Base-by-base conservation (phyloP, 495 filamentous ascomycete species). In the Talaromyces adpressus region DNA sequence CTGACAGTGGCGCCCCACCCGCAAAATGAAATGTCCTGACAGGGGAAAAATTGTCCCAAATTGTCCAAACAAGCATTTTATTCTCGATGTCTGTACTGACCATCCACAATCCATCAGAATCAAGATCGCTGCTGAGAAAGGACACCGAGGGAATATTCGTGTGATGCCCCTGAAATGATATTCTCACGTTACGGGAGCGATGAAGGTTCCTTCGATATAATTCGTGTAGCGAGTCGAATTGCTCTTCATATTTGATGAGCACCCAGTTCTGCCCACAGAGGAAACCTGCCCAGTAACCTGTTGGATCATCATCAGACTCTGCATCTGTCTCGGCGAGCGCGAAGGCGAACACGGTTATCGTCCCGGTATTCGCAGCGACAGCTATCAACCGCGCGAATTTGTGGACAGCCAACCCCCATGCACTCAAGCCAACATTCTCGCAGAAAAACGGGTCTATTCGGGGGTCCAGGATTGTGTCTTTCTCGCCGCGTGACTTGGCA, bases 331-430 rank as follows among this genome's bases (percentile, higher is more conserved):
- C 73, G 8, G 77, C 77, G 29, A 93, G 77, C 0, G 88, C 89
- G 71, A 91, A 91, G 3, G 87, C 88, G 70, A 90, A 91, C 16
- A 95, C 82, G 4, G 81, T 84, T 56, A 94, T 85, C 30, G 83
- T 75, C 27, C 80, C 72, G 4, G 79, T 82, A 69, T 98, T 98
- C 0, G 89, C 85, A 61, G 88, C 87, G 18, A 93, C 88, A 0
- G 92, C 94, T 60, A 98, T 84, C 41, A 97, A 72, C 2, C 92
- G 82, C 12, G 88, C 87, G 64, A 86, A 79, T 65, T 87, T 84
- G 68, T 98, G 93, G 14, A 94, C 83, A 6, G 93, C 90, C 39
- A 98, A 70, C 1, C 94, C 94, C 94, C 94, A 98, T 4, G 91
- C 93, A 63, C 90, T 93, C 27, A 70, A 74, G 1, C 81, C 84